A percentile compares a stretch with the other conserved stretches of the same genome.
Evolutionary conservation across 164 flowering plant species (phyloP).

Genomic region (Macadamia tetraphylla): DNA sequence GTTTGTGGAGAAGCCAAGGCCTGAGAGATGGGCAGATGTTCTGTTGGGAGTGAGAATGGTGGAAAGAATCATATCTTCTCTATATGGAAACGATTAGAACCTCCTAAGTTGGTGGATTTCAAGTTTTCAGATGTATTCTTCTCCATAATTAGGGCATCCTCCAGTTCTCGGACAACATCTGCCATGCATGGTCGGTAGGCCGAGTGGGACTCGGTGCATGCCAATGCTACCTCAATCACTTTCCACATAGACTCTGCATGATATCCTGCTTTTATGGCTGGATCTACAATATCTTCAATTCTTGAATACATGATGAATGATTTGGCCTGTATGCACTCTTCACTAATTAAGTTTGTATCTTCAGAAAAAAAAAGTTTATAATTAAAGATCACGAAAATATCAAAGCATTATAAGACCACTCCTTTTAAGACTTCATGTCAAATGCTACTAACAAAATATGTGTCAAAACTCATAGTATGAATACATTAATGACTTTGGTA

Average conservation of each 20-base stretch:
- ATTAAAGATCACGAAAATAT: too few relatives aligned
- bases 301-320: constrained; percentile 49
- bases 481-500: too few relatives aligned
- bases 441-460: too few relatives aligned
- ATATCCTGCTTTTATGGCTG: constrained; percentile 58
- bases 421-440: too few relatives aligned
- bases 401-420: too few relatives aligned
- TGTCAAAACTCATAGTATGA: too few relatives aligned
- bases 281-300: constrained; percentile 73
- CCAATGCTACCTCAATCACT: constrained; percentile 66
- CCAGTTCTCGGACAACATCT: constrained; percentile 74
- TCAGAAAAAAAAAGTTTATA: too few relatives aligned
- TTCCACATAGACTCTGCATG: constrained; percentile 83
- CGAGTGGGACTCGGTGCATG: constrained; percentile 61
- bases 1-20: constrained; percentile 46
- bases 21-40: constrained; percentile 40
- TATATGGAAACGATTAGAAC: constrained; percentile 45
- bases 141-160: constrained; percentile 80
- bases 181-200: constrained; percentile 64
- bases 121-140: constrained; percentile 81
- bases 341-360: too few relatives aligned
- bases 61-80: constrained; percentile 37
- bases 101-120: constrained; percentile 69
- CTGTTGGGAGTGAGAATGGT: constrained; percentile 35
- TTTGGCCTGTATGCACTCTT: constrained; percentile 45